These are phyloP conservation scores for Aspergillus sp. DNA, from an alignment of 2,329 filamentous ascomycete species.

Conservation along the genomic window DNA sequence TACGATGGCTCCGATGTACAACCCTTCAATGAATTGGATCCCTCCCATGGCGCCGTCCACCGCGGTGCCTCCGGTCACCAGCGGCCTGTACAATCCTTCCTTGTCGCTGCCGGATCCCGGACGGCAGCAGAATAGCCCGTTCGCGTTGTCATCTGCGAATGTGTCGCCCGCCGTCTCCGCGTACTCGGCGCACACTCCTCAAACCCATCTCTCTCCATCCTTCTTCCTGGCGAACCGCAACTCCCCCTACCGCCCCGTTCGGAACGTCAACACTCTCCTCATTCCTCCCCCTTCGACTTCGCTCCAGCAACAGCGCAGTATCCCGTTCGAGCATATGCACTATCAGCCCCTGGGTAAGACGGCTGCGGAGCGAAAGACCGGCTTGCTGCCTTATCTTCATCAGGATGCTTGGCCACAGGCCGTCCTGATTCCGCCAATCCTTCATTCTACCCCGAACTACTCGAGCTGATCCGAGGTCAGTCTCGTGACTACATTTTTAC, in stretches of 20 bases:
- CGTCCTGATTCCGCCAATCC: slow-evolving; percentile 29
- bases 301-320: slow-evolving; percentile 69
- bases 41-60: slow-evolving; percentile 40
- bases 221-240: slow-evolving; percentile 83
- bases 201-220: slow-evolving; percentile 78
- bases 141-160: slow-evolving; percentile 51
- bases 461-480: slow-evolving; percentile 19
- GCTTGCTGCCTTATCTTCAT: slow-evolving; percentile 62
- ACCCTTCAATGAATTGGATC: slow-evolving; percentile 52
- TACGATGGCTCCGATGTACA: slow-evolving; percentile 74
- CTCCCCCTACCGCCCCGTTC: slow-evolving; percentile 89
- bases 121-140: slow-evolving; percentile 51
- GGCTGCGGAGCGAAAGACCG: slow-evolving; percentile 63
- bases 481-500: slow-evolving; percentile 15
- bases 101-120: slow-evolving; percentile 33
- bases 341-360: slow-evolving; percentile 74
- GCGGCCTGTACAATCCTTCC: slow-evolving; percentile 29
- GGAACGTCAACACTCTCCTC: slow-evolving; percentile 84
- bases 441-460: slow-evolving; percentile 29
- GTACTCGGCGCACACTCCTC: slow-evolving; percentile 59
- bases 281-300: slow-evolving; percentile 81
- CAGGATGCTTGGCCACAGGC: slow-evolving; percentile 44
- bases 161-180: slow-evolving; percentile 70
- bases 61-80: slow-evolving; percentile 27
- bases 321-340: slow-evolving; percentile 72